These are phyloP conservation scores for Collybiopsis confluens DNA, from an alignment of 768 basidiomycete species.

Conservation along the genomic window DNA sequence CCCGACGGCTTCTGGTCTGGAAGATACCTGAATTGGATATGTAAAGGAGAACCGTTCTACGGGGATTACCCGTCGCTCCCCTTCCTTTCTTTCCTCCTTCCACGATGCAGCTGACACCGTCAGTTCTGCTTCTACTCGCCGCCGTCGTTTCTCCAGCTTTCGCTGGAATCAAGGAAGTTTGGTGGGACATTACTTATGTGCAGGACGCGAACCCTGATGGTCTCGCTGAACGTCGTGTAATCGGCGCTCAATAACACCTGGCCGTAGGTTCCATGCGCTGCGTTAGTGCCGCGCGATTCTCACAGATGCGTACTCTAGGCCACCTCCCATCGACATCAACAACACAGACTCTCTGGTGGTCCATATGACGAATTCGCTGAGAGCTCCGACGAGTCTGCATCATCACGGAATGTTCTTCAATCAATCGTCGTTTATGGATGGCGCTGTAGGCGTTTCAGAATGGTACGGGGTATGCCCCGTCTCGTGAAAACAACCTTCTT, in stretches of 20 bases:
- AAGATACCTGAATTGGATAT: constrained; percentile 3
- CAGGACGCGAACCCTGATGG: constrained; percentile 81
- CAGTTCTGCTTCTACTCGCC: constrained; percentile 27
- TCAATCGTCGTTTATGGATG: constrained; percentile 82
- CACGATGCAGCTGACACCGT: constrained; percentile 19
- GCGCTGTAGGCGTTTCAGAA: constrained; percentile 77
- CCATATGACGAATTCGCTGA: constrained; percentile 72
- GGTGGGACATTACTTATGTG: constrained; percentile 93
- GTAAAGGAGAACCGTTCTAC: background rate
- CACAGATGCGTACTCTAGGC: constrained; percentile 37
- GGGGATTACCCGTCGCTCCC: background rate
- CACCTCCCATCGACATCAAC: constrained; percentile 74
- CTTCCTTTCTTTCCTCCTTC: constrained; percentile 6
- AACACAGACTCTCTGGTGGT: constrained; percentile 70
- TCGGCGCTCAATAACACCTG: constrained; percentile 91
- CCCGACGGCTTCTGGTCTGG: background rate
- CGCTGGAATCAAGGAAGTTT: constrained; percentile 68
- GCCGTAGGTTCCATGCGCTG: constrained; percentile 72
- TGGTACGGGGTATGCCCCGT: constrained; percentile 45
- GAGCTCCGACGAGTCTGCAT: constrained; percentile 68
- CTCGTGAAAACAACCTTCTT: background rate
- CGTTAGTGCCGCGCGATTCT: background rate
- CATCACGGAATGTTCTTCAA: constrained; percentile 98
- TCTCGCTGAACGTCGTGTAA: constrained; percentile 65
- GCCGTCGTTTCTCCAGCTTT: constrained; percentile 34